These are phyloP conservation scores for Pichia cephalocereana DNA, from an alignment of 805 yeast species.

Conservation along the genomic window DNA sequence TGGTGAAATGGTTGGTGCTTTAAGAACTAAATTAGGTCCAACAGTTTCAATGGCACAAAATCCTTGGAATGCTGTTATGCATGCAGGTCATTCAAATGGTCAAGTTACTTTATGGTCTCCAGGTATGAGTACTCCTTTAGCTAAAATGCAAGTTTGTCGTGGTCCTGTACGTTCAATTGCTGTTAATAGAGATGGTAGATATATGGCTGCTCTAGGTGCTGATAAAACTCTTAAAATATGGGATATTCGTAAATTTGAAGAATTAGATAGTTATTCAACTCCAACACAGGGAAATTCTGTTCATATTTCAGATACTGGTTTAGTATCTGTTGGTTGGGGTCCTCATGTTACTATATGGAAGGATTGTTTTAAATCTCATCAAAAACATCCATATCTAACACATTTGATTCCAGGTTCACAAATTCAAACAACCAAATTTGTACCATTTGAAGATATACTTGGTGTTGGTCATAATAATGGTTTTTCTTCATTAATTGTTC, in stretches of 20 bases:
- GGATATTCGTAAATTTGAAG: conserved; percentile 84
- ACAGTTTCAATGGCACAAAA: conserved; percentile 82
- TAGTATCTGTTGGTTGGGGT: conserved; percentile 89
- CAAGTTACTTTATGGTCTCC: conserved; percentile 94
- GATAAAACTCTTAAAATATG: conserved; percentile 81
- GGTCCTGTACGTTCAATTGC: conserved; percentile 87
- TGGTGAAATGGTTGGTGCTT: conserved; percentile 75
- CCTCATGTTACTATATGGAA: conserved; percentile 95
- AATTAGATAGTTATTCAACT: conserved; percentile 55
- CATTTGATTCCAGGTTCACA: conserved; percentile 76
- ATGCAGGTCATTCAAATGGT: conserved; percentile 89
- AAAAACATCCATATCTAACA: conserved; percentile 83
- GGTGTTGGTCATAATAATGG: conserved; percentile 81
- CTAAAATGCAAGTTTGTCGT: conserved; percentile 65
- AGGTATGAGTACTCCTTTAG: conserved; percentile 74
- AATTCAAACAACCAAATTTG: conserved; percentile 59
- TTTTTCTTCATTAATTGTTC: conserved; percentile 76
- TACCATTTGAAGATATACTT: conserved; percentile 94
- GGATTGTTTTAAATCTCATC: conserved; percentile 61
- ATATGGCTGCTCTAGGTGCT: conserved; percentile 89
- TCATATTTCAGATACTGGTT: conserved; percentile 78
- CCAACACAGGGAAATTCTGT: conserved; percentile 83
- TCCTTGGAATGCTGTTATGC: conserved; percentile 93
- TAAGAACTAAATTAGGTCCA: conserved; percentile 84
- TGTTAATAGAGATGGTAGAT: conserved; percentile 82